These are phyloP conservation scores for Aspergillus cejpii DNA, from an alignment of 2,329 filamentous ascomycete species.

Conservation along the genomic window DNA sequence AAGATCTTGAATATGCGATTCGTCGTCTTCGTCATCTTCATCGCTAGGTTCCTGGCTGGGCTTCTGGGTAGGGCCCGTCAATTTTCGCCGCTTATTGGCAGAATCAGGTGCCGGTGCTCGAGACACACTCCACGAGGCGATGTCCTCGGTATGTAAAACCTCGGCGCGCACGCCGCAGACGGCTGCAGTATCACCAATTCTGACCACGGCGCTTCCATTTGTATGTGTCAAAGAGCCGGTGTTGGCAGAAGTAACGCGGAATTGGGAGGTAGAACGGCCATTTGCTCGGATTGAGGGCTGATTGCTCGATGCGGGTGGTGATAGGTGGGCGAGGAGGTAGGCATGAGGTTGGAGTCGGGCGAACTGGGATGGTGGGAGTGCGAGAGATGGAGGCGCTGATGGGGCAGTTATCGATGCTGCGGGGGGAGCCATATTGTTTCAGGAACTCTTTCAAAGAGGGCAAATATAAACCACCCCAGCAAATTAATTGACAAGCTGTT, in stretches of 20 bases:
- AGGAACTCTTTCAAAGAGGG: neutral
- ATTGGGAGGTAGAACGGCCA: slow-evolving; percentile 63
- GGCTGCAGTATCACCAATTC: slow-evolving; percentile 84
- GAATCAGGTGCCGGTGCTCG: slow-evolving; percentile 31
- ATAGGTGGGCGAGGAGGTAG: slow-evolving; percentile 83
- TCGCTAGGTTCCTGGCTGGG: slow-evolving; percentile 12
- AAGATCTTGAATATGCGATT: slow-evolving; percentile 44
- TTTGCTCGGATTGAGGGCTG: slow-evolving; percentile 66
- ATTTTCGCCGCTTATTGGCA: slow-evolving; percentile 28
- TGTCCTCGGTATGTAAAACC: slow-evolving; percentile 67
- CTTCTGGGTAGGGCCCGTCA: slow-evolving; percentile 17
- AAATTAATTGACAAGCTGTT: neutral
- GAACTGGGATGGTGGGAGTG: slow-evolving; percentile 61
- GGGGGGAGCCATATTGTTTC: slow-evolving; percentile 11
- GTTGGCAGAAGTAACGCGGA: slow-evolving; percentile 69
- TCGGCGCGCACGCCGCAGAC: slow-evolving; percentile 89
- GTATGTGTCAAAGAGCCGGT: slow-evolving; percentile 79
- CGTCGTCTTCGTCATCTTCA: slow-evolving; percentile 38
- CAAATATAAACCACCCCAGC: neutral
- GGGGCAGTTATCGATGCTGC: slow-evolving; percentile 18
- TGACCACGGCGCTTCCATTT: slow-evolving; percentile 81
- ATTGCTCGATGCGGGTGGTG: slow-evolving; percentile 47
- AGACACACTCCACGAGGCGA: slow-evolving; percentile 50
- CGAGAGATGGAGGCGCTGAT: slow-evolving; percentile 42
- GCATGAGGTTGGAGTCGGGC: slow-evolving; percentile 83